Conservation (phyloP, 805 yeast species). For the Yamadazyma laniorum region DNA sequence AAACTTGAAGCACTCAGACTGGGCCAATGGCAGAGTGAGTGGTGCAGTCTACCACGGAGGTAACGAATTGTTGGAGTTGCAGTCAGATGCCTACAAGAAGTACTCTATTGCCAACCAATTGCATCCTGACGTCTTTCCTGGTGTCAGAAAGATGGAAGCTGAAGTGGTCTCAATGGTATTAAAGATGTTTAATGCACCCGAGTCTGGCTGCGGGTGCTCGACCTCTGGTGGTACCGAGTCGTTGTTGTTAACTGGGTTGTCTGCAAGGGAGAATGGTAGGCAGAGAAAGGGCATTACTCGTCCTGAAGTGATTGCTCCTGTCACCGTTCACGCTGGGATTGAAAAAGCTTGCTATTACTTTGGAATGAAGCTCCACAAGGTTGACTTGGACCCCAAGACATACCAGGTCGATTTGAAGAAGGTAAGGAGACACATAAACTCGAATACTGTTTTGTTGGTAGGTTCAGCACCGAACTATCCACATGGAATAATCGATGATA, state of each 20-base stretch:
- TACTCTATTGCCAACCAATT: constrained; percentile 90
- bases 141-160: constrained; percentile 92
- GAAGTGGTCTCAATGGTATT: constrained; percentile 93
- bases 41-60: constrained; percentile 99
- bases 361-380: constrained; percentile 80
- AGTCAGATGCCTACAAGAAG: constrained; percentile 69
- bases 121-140: constrained; percentile 97
- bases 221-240: constrained; percentile 98
- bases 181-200: constrained; percentile 76
- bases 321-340: constrained; percentile 90
- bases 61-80: constrained; percentile 66
- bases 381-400: constrained; percentile 66
- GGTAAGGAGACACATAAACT: constrained; percentile 64
- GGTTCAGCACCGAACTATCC: constrained; percentile 99
- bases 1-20: constrained; percentile 62
- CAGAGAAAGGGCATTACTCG: constrained; percentile 52
- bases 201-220: constrained; percentile 60
- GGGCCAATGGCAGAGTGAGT: constrained; percentile 83
- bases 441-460: constrained; percentile 76
- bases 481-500: constrained; percentile 93
- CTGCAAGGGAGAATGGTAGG: constrained; percentile 79
- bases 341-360: constrained; percentile 92
- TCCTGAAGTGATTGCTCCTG: constrained; percentile 90
- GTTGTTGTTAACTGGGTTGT: constrained; percentile 74
- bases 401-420: constrained; percentile 64